phyloP scores from a whole-genome alignment of 1,284 basidiomycete genomes.

The Stereum hirsutum region DNA sequence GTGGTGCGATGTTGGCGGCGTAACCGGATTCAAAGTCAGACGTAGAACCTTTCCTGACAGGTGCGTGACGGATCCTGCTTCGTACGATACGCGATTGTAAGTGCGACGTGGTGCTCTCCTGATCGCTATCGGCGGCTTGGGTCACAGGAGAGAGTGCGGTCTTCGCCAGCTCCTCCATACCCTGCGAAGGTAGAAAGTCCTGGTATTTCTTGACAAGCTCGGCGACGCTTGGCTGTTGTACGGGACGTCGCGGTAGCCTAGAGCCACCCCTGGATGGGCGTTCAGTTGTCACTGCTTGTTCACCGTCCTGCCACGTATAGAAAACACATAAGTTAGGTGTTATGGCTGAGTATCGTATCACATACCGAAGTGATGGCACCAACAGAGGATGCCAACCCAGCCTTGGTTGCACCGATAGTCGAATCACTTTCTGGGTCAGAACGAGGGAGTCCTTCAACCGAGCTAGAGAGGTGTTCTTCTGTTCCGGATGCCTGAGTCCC shows the following conservation, averaged over 20 bases:
- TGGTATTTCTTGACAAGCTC: constrained; percentile 82
- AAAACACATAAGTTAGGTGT: neutral
- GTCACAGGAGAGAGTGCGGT: constrained; percentile 53
- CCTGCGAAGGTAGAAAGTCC: constrained; percentile 63
- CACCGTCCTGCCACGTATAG: neutral
- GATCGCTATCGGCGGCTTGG: constrained; percentile 62
- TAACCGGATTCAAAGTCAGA: constrained; percentile 88
- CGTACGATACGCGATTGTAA: constrained; percentile 27
- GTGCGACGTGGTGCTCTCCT: constrained; percentile 38
- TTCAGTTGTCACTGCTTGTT: constrained; percentile 1
- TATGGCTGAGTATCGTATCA: constrained; percentile 16
- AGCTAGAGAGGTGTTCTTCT: constrained; percentile 4
- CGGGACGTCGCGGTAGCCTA: constrained; percentile 58
- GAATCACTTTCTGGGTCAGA: constrained; percentile 79
- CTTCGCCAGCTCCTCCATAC: constrained; percentile 58
- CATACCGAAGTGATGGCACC: constrained; percentile 11
- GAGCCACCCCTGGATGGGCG: no score
- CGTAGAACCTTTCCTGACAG: constrained; percentile 47
- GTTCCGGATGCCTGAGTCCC: constrained; percentile 3
- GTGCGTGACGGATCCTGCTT: constrained; percentile 32
- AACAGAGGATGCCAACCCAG: constrained; percentile 22
- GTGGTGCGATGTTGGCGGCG: constrained; percentile 78
- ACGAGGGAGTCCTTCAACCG: constrained; percentile 10
- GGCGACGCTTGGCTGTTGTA: constrained; percentile 62
- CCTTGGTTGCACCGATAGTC: constrained; percentile 71